Evolutionary conservation across 495 filamentous ascomycete species (phyloP).

Genomic region (Lasiosphaeria miniovina): DNA sequence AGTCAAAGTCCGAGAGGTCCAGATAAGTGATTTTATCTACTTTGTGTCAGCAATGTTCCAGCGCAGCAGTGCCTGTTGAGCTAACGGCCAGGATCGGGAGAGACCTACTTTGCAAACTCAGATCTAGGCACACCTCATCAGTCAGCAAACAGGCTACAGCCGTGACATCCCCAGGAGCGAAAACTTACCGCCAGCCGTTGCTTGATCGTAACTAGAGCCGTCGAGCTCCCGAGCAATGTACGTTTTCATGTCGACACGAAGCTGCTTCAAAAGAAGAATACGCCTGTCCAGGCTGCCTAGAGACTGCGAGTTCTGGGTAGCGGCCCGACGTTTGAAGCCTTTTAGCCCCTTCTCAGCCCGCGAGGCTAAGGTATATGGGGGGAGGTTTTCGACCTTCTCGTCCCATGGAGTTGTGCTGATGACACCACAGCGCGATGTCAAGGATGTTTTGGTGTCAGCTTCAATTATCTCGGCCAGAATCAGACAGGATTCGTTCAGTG

Average conservation of each 20-base stretch:
- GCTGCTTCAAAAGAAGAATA: background rate
- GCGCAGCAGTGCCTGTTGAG: background rate
- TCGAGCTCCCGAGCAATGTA: slow-evolving; percentile 8
- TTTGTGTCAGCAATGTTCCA: background rate
- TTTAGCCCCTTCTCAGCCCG: slow-evolving; percentile 5
- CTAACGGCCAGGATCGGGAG: too few species aligned
- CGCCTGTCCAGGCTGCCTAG: background rate
- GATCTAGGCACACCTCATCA: background rate
- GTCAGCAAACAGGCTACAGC: too few species aligned
- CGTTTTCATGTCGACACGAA: slow-evolving; percentile 7
- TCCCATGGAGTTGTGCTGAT: slow-evolving; percentile 10
- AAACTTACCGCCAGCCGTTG: slow-evolving; percentile 3
- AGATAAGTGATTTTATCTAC: slow-evolving; percentile 7
- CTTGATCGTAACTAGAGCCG: slow-evolving; percentile 6
- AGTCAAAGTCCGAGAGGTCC: slow-evolving; percentile 8
- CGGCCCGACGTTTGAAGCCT: background rate
- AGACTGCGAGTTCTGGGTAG: background rate
- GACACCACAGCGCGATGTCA: slow-evolving; percentile 1
- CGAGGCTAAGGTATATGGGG: slow-evolving; percentile 1
- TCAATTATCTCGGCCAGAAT: slow-evolving; percentile 8
- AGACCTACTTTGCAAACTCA: slow-evolving; percentile 4
- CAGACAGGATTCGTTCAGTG: background rate
- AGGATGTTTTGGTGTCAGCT: background rate
- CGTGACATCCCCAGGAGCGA: too few species aligned
- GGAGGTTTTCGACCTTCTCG: slow-evolving; percentile 1